Percentiles rank a stretch among this genome's conserved stretches.
phyloP scores from a whole-genome alignment of 2,329 filamentous ascomycete species.

The Hortaea sp. region DNA sequence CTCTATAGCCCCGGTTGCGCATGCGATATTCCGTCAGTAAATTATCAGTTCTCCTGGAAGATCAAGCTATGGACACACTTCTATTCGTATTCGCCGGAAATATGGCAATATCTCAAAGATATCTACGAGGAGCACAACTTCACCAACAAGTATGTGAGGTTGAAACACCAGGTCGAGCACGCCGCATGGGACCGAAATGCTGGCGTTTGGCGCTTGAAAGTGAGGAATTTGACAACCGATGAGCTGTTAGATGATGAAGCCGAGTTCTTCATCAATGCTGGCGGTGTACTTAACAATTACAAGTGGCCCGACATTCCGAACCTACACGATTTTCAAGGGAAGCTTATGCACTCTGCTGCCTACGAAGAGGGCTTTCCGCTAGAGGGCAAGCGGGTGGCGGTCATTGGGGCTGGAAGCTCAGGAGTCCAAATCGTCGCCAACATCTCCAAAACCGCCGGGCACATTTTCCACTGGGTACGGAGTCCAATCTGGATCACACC shows the following conservation, averaged over 20 bases:
- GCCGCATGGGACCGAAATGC: conserved; percentile 35
- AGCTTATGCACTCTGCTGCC: conserved; percentile 33
- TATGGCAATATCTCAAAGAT: conserved; percentile 39
- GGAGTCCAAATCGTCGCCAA: conserved; percentile 36
- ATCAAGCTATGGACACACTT: conserved; percentile 40
- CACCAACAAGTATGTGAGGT: conserved; percentile 36
- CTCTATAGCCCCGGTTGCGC: conserved; percentile 30
- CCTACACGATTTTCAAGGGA: conserved; percentile 33
- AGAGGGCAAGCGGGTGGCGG: conserved; percentile 31
- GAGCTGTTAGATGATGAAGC: conserved; percentile 23
- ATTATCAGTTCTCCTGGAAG: conserved; percentile 43
- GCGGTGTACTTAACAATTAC: conserved; percentile 35
- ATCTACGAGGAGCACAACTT: conserved; percentile 36
- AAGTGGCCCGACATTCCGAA: conserved; percentile 36
- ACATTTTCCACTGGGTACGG: conserved; percentile 33
- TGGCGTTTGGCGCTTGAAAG: conserved; percentile 30
- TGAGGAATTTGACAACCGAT: conserved; percentile 26
- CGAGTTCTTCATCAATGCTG: conserved; percentile 35
- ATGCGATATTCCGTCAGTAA: conserved; percentile 38
- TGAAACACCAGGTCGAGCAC: conserved; percentile 35
- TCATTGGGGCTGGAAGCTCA: conserved; percentile 32
- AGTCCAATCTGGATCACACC: conserved; percentile 40
- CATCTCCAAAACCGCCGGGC: conserved; percentile 29
- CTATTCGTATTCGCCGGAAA: conserved; percentile 39
- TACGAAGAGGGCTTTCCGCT: conserved; percentile 33